A percentile compares a stretch with the other conserved stretches of the same genome.
Evolutionary conservation across 2,329 filamentous ascomycete species (phyloP).

Genomic region (Neurospora crassa): DNA sequence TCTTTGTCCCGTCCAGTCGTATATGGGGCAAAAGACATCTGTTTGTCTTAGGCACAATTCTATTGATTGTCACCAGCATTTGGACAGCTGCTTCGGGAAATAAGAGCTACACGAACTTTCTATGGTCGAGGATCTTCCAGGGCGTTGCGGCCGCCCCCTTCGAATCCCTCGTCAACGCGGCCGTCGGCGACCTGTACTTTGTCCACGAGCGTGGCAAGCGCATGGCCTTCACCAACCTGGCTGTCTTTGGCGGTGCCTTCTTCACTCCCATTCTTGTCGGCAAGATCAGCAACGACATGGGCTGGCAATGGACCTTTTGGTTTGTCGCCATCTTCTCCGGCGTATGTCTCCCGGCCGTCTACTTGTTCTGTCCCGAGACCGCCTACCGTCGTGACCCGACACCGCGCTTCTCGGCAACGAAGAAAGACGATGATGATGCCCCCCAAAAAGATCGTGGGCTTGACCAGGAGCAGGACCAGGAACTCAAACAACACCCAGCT

Average conservation of each 20-base stretch:
- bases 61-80: constrained; percentile 63
- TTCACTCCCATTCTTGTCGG: constrained; percentile 83
- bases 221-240: constrained; percentile 67
- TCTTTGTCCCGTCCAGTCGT: constrained; percentile 79
- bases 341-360: constrained; percentile 56
- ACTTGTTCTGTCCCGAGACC: constrained; percentile 80
- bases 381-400: constrained; percentile 58
- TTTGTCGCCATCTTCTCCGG: constrained; percentile 78
- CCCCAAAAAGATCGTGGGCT: neutral
- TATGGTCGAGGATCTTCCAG: constrained; percentile 75
- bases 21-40: constrained; percentile 91
- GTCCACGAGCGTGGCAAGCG: constrained; percentile 78
- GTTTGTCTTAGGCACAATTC: constrained; percentile 66
- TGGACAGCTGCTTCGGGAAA: constrained; percentile 64
- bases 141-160: constrained; percentile 82
- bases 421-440: neutral
- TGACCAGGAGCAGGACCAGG: neutral
- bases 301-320: constrained; percentile 86
- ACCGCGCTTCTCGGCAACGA: neutral
- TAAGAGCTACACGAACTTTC: constrained; percentile 58
- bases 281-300: constrained; percentile 65
- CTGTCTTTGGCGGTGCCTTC: constrained; percentile 48
- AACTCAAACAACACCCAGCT: constrained; percentile 1
- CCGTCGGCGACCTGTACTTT: constrained; percentile 82
- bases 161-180: constrained; percentile 81